Percentiles rank a stretch among this genome's conserved stretches.
Evolutionary conservation across 2,329 filamentous ascomycete species (phyloP).

Genomic region (Sporothrix protearum): DNA sequence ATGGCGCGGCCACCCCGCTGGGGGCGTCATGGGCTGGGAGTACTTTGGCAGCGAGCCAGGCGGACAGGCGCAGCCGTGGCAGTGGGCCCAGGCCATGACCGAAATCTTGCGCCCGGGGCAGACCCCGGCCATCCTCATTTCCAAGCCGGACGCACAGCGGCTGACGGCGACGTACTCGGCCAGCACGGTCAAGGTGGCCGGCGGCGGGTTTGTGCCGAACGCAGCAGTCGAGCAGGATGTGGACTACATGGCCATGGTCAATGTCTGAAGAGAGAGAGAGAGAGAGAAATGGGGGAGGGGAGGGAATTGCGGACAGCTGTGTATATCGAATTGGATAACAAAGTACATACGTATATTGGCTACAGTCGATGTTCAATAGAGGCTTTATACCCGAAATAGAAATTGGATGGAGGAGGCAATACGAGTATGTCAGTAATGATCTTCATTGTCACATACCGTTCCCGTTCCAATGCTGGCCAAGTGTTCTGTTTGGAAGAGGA

Average conservation of each 20-base stretch:
- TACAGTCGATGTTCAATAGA: neutral
- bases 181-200: slow-evolving; percentile 24
- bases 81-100: slow-evolving; percentile 72
- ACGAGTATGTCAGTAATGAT: neutral
- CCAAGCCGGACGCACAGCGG: slow-evolving; percentile 26
- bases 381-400: neutral
- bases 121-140: slow-evolving; percentile 28
- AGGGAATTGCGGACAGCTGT: neutral
- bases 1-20: slow-evolving; percentile 54
- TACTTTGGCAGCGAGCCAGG: slow-evolving; percentile 80
- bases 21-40: slow-evolving; percentile 96
- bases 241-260: slow-evolving; percentile 33
- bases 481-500: no score
- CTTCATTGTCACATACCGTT: neutral
- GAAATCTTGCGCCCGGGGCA: slow-evolving; percentile 37
- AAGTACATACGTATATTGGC: neutral
- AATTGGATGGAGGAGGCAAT: neutral
- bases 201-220: neutral
- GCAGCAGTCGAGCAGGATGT: slow-evolving; percentile 20
- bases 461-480: neutral
- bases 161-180: slow-evolving; percentile 30
- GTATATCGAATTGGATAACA: neutral
- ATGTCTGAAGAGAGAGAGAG: slow-evolving; percentile 23
- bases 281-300: no score
- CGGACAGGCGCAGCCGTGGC: slow-evolving; percentile 61